Base-by-base conservation (phyloP, 371 early-diverging fungal species). In the Mucor piriformis region DNA sequence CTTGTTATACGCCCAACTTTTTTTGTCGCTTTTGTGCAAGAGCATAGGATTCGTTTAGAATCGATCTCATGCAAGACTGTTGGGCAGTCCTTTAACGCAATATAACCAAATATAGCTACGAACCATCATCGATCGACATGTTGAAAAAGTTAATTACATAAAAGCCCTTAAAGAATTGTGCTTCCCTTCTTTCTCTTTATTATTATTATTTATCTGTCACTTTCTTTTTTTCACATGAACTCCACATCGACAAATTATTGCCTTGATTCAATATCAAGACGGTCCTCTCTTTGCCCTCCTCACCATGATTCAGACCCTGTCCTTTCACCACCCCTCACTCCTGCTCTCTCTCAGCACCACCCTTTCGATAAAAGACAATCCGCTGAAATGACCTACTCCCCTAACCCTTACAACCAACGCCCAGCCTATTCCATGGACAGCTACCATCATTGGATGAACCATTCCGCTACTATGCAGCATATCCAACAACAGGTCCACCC, bases 311-410 rank as follows among this genome's bases (percentile, higher is more conserved):
- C 67, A 25, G 68, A 72, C 29, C 59, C 68, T 38, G 74, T 73
- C n/a, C 57, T 77, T 37, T 77, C 77, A 51, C 77, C 77, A 25
- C 77, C 77, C 15, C 59, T 73, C 38, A 77, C 77, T 32, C 77
- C 77, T 29, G 69, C 77, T 21, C 50, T 76, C 23, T 63, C 77
- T 21, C 77, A 62, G 25, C 71, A 70, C 34, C 69, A 61, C 42
- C 66, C 75, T 16, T 75, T 72, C 50, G 69, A 71, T 38, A 65
- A 68, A 40, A 74, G 68, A 50, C 68, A 68, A 25, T 68, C 74
- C 15, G 42, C 61, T 15, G 69, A 74, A 25, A 21, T 68, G 16
- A 47, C 57, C 15, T 57, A 57, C 34, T 46, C 61, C 20, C 18
- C 53, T 29, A 58, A 42, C 27, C 49, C 38, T 37, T 56, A 57